A percentile compares a stretch with the other conserved stretches of the same genome.
These are phyloP conservation scores for Thyridium curvatum DNA, from an alignment of 2,329 filamentous ascomycete species.

Conservation along the genomic window DNA sequence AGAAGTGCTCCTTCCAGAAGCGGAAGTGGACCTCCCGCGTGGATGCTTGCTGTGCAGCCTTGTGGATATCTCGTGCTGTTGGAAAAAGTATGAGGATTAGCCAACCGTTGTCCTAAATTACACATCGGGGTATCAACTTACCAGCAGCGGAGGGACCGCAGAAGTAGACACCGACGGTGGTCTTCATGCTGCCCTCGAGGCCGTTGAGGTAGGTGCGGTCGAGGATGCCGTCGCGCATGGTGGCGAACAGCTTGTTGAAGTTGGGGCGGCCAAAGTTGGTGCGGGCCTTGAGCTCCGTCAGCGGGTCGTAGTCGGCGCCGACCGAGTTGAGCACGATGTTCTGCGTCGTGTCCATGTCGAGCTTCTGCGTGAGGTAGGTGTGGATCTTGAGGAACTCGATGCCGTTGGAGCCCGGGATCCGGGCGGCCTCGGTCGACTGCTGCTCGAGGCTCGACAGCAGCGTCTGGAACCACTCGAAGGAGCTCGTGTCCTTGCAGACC, in stretches of 20 bases:
- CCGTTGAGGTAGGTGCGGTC: conserved; percentile 81
- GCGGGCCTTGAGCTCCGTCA: conserved; percentile 82
- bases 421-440: conserved; percentile 68
- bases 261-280: conserved; percentile 96
- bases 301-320: conserved; percentile 77
- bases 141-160: conserved; percentile 76
- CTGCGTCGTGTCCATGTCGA: conserved; percentile 86
- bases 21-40: conserved; percentile 81
- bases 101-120: too few species aligned
- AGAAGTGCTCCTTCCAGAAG: conserved; percentile 98
- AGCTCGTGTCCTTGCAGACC: conserved; percentile 92
- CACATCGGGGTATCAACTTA: conserved; percentile 24
- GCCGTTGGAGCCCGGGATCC: conserved; percentile 59
- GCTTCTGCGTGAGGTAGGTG: conserved; percentile 90
- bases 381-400: conserved; percentile 94
- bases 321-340: conserved; percentile 98
- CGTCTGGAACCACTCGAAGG: conserved; percentile 98
- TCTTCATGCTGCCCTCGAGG: conserved; percentile 67
- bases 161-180: conserved; percentile 95
- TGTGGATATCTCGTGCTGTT: conserved; percentile 75
- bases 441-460: conserved; percentile 85
- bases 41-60: conserved; percentile 68
- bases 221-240: conserved; percentile 82
- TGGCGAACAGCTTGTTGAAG: conserved; percentile 71
- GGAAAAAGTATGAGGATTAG: background rate